Base-by-base conservation (phyloP, 805 yeast genomes). In the Cyberlindnera xylosilytica region DNA sequence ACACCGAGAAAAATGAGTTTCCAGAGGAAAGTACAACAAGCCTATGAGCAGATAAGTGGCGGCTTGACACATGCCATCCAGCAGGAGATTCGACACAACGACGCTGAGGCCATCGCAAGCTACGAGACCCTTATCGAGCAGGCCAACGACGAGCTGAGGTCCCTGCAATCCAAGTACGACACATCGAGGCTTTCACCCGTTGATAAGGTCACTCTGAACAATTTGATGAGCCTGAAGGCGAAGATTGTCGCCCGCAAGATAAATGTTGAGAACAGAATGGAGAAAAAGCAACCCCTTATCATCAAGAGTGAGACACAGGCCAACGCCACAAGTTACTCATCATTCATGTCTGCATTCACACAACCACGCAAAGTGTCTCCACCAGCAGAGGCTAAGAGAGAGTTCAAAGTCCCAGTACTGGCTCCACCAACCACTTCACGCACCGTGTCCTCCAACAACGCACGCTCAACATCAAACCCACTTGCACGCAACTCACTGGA, bases 21-120 rank as follows among this genome's bases (percentile, higher is more conserved):
- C 20, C 44, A 44, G 39, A 42, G 19, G 23, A 20, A 35, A 12
- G 39, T 42, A 1, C 34, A 42, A 23, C 28, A 9, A 11, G 36
- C 42, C 1, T 45, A 43, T 22, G 39, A 42, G 18, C 15, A 23
- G 6, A 27, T 45, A 20, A 44, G 45, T 16, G 23, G 16, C 8
- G 46, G 43, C 6, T 20, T 49, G 18, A 19, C 38, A 8, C 31
- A 36, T 20, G 44, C 44, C 10, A 45, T 49, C 36, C 41, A 42
- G 15, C 45, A 48, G 26, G 61, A 57, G 43, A 56, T 57, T 10
- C 51, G 51, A 26, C 56, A 57, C 34, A 48, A 48, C 29, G 53
- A 51, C 20, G 22, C 36, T 1, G 36, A 36, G 5, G 60, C 58
- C 5, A 13, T 46, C 26, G 17, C 16, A 3, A 36, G 38, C 10